Conservation (phyloP, 1,284 basidiomycete species). For the Ceratobasidium sp. region DNA sequence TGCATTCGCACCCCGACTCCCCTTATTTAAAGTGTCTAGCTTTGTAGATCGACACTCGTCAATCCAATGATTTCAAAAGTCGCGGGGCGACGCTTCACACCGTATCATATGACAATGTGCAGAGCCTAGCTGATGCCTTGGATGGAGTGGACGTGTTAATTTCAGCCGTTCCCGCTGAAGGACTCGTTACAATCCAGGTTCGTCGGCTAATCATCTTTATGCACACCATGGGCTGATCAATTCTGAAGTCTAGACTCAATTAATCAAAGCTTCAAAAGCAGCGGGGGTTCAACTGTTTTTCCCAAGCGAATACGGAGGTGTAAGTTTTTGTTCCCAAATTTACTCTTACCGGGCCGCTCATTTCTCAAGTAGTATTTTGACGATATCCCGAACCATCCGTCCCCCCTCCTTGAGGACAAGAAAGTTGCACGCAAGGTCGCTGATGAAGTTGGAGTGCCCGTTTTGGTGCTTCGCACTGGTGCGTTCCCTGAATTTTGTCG, state of each 20-base stretch:
- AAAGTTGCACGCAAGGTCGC: not conserved
- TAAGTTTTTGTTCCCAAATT: constrained; percentile 12
- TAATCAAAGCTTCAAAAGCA: constrained; percentile 16
- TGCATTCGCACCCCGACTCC: not conserved
- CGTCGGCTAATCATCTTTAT: not conserved
- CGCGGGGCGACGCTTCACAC: constrained; percentile 5
- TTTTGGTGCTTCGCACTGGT: not conserved
- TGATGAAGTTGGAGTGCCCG: not conserved
- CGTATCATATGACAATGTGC: not conserved
- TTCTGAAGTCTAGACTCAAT: not conserved
- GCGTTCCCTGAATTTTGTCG: constrained; percentile 12
- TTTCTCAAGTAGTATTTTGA: constrained; percentile 2
- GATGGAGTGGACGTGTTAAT: constrained; percentile 32
- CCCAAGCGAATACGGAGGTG: constrained; percentile 21
- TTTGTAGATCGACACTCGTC: not conserved
- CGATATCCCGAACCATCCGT: not conserved
- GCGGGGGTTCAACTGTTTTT: constrained; percentile 22
- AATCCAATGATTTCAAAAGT: not conserved
- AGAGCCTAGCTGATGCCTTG: constrained; percentile 12
- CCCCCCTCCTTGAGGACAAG: not conserved
- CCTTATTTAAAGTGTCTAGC: not conserved
- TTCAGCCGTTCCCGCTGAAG: not conserved
- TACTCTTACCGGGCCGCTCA: no score
- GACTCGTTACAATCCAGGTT: constrained; percentile 7
- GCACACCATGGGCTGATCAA: not conserved